A percentile compares a stretch with the other conserved stretches of the same genome.
Conservation (phyloP, 495 filamentous ascomycete species). For the Barbatosphaeria neglecta region DNA sequence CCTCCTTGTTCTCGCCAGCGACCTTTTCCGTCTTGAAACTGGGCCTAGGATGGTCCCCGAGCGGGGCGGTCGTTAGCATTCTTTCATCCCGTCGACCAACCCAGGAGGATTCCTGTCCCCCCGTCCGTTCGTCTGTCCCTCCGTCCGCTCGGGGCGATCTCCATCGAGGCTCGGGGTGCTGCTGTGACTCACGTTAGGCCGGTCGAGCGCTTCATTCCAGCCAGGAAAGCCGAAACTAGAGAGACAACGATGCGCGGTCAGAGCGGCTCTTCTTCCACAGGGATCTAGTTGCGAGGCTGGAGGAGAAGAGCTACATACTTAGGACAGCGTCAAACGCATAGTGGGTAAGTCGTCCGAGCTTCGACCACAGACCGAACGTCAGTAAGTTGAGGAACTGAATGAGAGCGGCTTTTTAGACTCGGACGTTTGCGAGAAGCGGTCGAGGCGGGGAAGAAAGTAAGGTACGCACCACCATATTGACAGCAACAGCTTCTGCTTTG, state of each 20-base stretch:
- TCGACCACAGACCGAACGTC: constrained; percentile 47
- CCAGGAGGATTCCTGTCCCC: neutral
- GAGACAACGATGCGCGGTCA: too few species aligned
- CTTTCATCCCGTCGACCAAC: neutral
- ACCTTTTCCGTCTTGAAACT: constrained; percentile 84
- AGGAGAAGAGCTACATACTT: constrained; percentile 39
- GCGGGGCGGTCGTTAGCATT: constrained; percentile 13
- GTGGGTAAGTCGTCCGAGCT: constrained; percentile 88
- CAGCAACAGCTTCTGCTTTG: constrained; percentile 1
- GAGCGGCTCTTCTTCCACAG: constrained; percentile 11
- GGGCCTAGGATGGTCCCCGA: constrained; percentile 42
- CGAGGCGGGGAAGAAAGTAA: constrained; percentile 2
- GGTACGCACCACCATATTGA: constrained; percentile 34
- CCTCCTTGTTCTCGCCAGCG: constrained; percentile 63
- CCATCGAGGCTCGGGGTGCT: neutral
- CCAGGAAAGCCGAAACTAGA: constrained; percentile 85
- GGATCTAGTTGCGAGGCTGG: constrained; percentile 1
- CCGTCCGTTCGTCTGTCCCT: neutral
- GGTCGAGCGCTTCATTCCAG: constrained; percentile 90
- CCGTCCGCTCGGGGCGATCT: neutral
- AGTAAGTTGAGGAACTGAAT: constrained; percentile 49
- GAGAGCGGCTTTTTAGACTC: constrained; percentile 20
- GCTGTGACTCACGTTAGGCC: constrained; percentile 77
- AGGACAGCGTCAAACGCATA: constrained; percentile 96
- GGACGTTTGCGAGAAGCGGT: constrained; percentile 5